Conservation (phyloP, 2,329 filamentous ascomycete species). For the Drechslerella stenobrocha region DNA sequence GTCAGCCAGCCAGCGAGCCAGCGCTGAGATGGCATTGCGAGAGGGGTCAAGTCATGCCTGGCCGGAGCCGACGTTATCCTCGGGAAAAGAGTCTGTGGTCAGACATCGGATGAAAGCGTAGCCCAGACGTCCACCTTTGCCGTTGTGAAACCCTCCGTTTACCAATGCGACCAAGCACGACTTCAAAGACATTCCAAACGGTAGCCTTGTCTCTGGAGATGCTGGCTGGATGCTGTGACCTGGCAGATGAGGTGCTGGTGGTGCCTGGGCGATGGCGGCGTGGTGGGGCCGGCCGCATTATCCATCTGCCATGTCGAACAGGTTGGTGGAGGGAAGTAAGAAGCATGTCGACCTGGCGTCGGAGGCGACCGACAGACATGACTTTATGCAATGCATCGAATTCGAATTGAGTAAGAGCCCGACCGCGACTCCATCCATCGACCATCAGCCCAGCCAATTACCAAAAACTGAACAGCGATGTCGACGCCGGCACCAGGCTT, state of each 20-base stretch:
- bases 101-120: conserved; percentile 47
- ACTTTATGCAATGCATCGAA: background rate
- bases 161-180: no score
- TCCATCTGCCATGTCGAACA: background rate
- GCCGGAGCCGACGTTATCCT: no score
- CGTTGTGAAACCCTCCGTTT: conserved; percentile 8
- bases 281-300: no score
- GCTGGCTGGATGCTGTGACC: background rate
- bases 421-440: background rate
- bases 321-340: no score
- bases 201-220: background rate
- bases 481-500: conserved; percentile 11
- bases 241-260: background rate
- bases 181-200: background rate
- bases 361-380: conserved; percentile 1
- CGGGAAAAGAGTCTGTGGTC: conserved; percentile 5
- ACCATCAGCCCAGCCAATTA: conserved; percentile 29
- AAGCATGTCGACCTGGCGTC: background rate
- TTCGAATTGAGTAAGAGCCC: background rate
- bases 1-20: conserved; percentile 33
- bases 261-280: no score
- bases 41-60: no score
- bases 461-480: conserved; percentile 38
- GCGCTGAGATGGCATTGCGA: conserved; percentile 1
- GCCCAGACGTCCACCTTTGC: conserved; percentile 23